phyloP scores from a whole-genome alignment of 2,329 filamentous ascomycete genomes.

The Aschersonia sp. region DNA sequence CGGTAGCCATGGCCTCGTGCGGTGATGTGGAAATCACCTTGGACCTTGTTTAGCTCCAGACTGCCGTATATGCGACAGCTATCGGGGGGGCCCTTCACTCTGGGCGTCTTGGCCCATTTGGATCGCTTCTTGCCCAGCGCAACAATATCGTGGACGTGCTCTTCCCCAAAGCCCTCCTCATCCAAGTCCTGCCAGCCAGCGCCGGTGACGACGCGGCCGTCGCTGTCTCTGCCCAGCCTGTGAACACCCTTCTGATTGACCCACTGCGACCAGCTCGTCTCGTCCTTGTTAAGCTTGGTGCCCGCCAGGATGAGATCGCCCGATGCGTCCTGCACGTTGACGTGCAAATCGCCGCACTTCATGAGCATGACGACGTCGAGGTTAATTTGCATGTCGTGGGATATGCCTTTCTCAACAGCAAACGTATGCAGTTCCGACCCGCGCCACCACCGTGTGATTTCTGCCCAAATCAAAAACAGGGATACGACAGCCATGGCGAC shows the following conservation, averaged over 20 bases:
- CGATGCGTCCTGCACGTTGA: constrained; percentile 93
- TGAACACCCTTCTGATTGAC: constrained; percentile 54
- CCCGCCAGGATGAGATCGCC: constrained; percentile 84
- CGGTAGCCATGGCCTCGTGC: constrained; percentile 90
- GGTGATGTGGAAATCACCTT: constrained; percentile 96
- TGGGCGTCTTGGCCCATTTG: constrained; percentile 64
- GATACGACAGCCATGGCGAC: constrained; percentile 66
- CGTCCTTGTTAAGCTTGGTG: constrained; percentile 56
- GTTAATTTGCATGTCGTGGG: constrained; percentile 83
- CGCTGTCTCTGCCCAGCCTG: constrained; percentile 37
- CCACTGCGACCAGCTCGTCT: constrained; percentile 75
- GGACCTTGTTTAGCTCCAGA: constrained; percentile 87
- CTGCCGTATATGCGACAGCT: constrained; percentile 84
- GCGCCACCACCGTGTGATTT: constrained; percentile 69
- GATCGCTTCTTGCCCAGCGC: constrained; percentile 48
- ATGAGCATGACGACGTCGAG: constrained; percentile 85
- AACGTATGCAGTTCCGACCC: constrained; percentile 82
- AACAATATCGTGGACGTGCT: constrained; percentile 86
- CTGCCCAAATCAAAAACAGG: constrained; percentile 59
- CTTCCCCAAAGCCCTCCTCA: constrained; percentile 59
- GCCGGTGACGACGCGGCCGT: constrained; percentile 40
- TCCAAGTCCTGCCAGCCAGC: constrained; percentile 40
- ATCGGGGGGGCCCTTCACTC: constrained; percentile 44
- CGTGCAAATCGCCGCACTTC: constrained; percentile 74
- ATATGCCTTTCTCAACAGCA: constrained; percentile 81